A percentile compares a stretch with the other conserved stretches of the same genome.
Conservation (phyloP, 2,329 filamentous ascomycete species). For the Aspergillus floridensis region DNA sequence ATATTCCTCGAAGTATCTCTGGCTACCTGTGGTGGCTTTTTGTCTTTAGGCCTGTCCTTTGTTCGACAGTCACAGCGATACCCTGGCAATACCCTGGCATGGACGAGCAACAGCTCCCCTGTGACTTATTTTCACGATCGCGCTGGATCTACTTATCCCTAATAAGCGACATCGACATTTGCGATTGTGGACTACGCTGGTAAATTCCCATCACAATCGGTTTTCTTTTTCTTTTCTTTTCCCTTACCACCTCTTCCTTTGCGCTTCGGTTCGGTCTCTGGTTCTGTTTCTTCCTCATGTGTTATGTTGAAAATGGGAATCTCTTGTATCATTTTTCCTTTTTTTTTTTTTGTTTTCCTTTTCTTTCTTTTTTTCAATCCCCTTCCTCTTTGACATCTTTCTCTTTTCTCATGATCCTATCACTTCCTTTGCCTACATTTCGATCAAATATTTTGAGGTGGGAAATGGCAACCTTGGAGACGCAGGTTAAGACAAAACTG, state of each 20-base stretch:
- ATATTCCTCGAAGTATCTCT: background rate
- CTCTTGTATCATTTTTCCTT: conserved; percentile 12
- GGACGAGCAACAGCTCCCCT: conserved; percentile 1
- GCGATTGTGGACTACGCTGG: conserved; percentile 10
- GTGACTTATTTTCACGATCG: conserved; percentile 10
- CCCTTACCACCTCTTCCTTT: background rate
- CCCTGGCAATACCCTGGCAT: background rate
- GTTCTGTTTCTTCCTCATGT: conserved; percentile 15
- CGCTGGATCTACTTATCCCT: conserved; percentile 8
- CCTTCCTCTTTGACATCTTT: conserved; percentile 1
- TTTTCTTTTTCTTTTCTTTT: conserved; percentile 4
- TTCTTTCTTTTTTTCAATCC: conserved; percentile 3
- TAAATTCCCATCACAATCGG: conserved; percentile 15
- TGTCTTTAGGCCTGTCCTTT: background rate
- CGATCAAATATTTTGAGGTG: background rate
- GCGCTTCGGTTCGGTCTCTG: conserved; percentile 9
- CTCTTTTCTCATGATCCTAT: background rate
- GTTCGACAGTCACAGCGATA: background rate
- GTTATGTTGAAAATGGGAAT: conserved; percentile 19
- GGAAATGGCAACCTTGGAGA: conserved; percentile 3
- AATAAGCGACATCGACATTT: conserved; percentile 8
- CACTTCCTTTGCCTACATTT: conserved; percentile 16
- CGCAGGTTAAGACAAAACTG: conserved; percentile 15
- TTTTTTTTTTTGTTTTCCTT: conserved; percentile 12
- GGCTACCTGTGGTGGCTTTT: background rate